These are phyloP conservation scores for Aspergillus phoenicis DNA, from an alignment of 2,329 filamentous ascomycete genomes.

Conservation along the genomic window DNA sequence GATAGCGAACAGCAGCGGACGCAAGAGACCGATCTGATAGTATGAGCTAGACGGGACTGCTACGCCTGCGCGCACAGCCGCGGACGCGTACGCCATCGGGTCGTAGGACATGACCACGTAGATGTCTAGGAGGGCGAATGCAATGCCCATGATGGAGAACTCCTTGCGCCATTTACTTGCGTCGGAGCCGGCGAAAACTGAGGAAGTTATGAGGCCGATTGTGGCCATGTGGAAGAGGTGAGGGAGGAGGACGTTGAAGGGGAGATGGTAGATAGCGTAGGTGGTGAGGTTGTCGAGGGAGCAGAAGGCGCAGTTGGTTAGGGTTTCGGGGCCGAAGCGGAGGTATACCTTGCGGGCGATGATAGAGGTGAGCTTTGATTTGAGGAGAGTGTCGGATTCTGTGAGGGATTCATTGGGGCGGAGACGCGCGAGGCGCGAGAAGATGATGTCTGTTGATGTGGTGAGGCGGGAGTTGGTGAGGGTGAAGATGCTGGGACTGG, in stretches of 20 bases:
- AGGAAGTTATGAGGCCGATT: constrained; percentile 73
- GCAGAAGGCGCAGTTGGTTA: constrained; percentile 83
- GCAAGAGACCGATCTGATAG: constrained; percentile 56
- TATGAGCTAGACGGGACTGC: constrained; percentile 55
- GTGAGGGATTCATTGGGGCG: constrained; percentile 48
- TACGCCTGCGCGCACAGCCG: constrained; percentile 64
- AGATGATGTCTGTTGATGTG: constrained; percentile 81
- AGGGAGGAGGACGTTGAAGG: constrained; percentile 67
- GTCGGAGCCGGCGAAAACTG: constrained; percentile 63
- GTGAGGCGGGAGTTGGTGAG: constrained; percentile 79
- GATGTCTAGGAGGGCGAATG: constrained; percentile 65
- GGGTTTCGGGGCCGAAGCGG: constrained; percentile 73
- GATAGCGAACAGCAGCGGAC: constrained; percentile 64
- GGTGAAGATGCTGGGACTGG: constrained; percentile 69
- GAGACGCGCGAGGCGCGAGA: constrained; percentile 65
- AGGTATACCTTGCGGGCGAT: constrained; percentile 80
- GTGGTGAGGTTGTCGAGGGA: constrained; percentile 65
- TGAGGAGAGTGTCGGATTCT: constrained; percentile 64
- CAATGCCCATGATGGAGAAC: constrained; percentile 65
- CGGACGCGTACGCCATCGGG: constrained; percentile 56
- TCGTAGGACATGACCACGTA: constrained; percentile 68
- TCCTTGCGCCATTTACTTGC: constrained; percentile 69
- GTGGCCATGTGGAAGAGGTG: constrained; percentile 77
- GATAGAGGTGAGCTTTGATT: constrained; percentile 67
- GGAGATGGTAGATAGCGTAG: constrained; percentile 81